These are phyloP conservation scores for Gaultheria prostrata DNA, from an alignment of 148 eudicot species.

Conservation along the genomic window DNA sequence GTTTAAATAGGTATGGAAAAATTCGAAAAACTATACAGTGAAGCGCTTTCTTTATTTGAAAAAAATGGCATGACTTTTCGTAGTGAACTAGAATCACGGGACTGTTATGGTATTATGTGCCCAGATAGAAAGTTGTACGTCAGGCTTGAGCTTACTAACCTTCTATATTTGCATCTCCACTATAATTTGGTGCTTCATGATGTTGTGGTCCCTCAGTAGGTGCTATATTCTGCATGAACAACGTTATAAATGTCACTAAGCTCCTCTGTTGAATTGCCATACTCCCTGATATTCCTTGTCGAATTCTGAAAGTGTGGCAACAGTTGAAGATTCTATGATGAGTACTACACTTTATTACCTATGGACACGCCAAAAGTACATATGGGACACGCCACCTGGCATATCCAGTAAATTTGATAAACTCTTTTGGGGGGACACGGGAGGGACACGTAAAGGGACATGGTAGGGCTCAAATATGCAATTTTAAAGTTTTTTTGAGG, in stretches of 20 bases:
- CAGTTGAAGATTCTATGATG: neutral
- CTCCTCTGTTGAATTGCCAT: neutral
- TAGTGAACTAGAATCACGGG: too few species aligned
- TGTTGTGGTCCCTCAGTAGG: conserved; percentile 16
- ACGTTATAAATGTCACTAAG: neutral
- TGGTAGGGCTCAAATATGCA: too few species aligned
- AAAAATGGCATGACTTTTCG: too few species aligned
- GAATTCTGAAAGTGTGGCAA: neutral
- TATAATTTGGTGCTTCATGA: conserved; percentile 18
- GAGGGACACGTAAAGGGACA: too few species aligned
- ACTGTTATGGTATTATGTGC: neutral
- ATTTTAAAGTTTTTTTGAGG: too few species aligned
- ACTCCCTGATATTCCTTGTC: neutral
- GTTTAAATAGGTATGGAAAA: too few species aligned
- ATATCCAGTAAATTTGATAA: too few species aligned
- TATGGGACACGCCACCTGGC: too few species aligned
- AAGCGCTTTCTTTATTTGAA: too few species aligned
- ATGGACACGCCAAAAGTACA: too few species aligned
- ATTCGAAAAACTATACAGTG: too few species aligned
- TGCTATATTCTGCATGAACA: conserved; percentile 24
- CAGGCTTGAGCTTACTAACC: conserved; percentile 21
- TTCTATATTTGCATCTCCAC: conserved; percentile 18
- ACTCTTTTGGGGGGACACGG: too few species aligned
- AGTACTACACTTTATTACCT: neutral
- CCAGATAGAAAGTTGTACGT: neutral